Conservation (phyloP, 257 asterid genomes). For the Leonotis leonurus region DNA sequence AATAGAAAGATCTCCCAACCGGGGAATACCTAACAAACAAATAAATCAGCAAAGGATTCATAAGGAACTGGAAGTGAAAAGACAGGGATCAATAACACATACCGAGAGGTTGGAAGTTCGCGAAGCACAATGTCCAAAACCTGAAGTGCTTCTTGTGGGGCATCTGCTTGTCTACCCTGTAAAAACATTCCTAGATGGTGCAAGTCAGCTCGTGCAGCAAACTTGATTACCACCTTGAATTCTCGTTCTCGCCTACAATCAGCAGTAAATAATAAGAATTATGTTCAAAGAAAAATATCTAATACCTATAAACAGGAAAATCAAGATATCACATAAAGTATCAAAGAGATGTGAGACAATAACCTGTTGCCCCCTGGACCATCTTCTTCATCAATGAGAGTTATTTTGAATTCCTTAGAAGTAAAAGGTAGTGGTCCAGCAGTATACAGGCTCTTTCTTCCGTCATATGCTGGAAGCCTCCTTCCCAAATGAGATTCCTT, state of each 20-base stretch:
- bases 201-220: slow-evolving; percentile 90
- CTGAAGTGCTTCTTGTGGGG: slow-evolving; percentile 95
- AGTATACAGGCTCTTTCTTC: slow-evolving; percentile 88
- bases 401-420: slow-evolving; percentile 59
- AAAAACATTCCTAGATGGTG: slow-evolving; percentile 88
- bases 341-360: background rate
- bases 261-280: background rate
- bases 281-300: background rate
- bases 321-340: background rate
- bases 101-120: slow-evolving; percentile 77
- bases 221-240: slow-evolving; percentile 74
- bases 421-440: slow-evolving; percentile 88
- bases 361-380: slow-evolving; percentile 61
- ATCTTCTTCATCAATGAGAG: slow-evolving; percentile 74
- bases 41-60: background rate
- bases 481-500: slow-evolving; percentile 71
- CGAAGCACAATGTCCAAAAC: slow-evolving; percentile 92
- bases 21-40: slow-evolving; percentile 49
- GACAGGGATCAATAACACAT: background rate
- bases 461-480: slow-evolving; percentile 98
- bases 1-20: slow-evolving; percentile 80
- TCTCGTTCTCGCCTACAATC: slow-evolving; percentile 70
- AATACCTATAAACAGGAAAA: background rate
- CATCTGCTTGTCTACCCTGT: slow-evolving; percentile 89
- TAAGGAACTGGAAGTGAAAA: background rate